Evolutionary conservation across 2,329 filamentous ascomycete genomes (phyloP).

Genomic region (Alternaria brassicicola): DNA sequence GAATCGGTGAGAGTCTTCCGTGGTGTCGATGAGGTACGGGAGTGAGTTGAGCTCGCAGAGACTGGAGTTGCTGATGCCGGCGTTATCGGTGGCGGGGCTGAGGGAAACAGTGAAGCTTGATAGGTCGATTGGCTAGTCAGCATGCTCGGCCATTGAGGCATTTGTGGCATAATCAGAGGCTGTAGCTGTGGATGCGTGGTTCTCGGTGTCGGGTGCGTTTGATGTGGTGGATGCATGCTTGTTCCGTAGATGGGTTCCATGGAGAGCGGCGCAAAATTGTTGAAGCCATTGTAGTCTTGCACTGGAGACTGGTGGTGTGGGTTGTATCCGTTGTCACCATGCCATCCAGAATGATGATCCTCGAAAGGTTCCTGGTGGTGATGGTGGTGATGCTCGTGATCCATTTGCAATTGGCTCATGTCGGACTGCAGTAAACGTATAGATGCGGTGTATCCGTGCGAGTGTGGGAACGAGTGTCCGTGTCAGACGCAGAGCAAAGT

Average conservation of each 20-base stretch:
- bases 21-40: conserved; percentile 64
- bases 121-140: conserved; percentile 52
- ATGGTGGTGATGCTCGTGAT: conserved; percentile 46
- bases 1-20: conserved; percentile 89
- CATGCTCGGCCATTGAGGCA: conserved; percentile 51
- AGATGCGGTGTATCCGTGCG: conserved; percentile 30
- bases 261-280: conserved; percentile 45
- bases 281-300: conserved; percentile 50
- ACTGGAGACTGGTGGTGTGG: conserved; percentile 49
- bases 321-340: conserved; percentile 38
- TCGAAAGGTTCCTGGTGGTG: conserved; percentile 45
- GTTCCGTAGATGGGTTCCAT: conserved; percentile 50
- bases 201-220: conserved; percentile 34
- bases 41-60: conserved; percentile 48
- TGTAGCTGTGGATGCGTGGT: conserved; percentile 50
- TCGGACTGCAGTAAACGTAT: conserved; percentile 23
- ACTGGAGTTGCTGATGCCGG: conserved; percentile 49
- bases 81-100: conserved; percentile 46
- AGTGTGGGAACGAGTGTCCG: conserved; percentile 33
- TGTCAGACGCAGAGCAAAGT: conserved; percentile 31
- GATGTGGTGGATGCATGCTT: conserved; percentile 48
- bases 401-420: conserved; percentile 53
- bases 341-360: conserved; percentile 43
- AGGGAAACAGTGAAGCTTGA: conserved; percentile 47
- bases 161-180: conserved; percentile 49